Percentiles rank a stretch among this genome's conserved stretches.
These are phyloP conservation scores for Scleroderma bovista DNA, from an alignment of 768 basidiomycete species.

Conservation along the genomic window DNA sequence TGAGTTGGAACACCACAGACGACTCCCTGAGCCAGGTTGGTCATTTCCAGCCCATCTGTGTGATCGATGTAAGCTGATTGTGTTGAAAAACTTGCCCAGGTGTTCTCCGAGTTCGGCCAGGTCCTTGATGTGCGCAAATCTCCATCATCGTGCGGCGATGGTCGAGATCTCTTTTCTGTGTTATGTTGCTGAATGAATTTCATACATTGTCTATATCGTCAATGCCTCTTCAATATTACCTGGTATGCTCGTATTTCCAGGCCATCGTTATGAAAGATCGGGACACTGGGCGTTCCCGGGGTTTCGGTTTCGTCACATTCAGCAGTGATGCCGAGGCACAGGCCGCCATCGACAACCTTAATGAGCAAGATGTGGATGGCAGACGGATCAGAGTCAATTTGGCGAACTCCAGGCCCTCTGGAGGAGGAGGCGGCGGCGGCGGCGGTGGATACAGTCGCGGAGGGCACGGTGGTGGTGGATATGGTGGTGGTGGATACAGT, in stretches of 20 bases:
- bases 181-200: constrained; percentile 23
- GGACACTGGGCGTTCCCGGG: constrained; percentile 53
- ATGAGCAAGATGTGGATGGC: constrained; percentile 52
- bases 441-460: constrained; percentile 12
- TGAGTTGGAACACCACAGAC: constrained; percentile 31
- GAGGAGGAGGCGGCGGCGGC: constrained; percentile 23
- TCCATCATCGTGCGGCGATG: constrained; percentile 27
- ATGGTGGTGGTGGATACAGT: constrained; percentile 11
- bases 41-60: background rate
- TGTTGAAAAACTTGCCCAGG: constrained; percentile 20
- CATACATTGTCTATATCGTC: constrained; percentile 15
- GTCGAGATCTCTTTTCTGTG: constrained; percentile 19
- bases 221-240: background rate
- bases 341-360: constrained; percentile 37
- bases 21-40: constrained; percentile 20
- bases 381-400: constrained; percentile 49
- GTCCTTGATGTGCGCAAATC: constrained; percentile 46
- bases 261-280: constrained; percentile 42
- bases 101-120: constrained; percentile 39
- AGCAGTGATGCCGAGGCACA: constrained; percentile 32
- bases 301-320: constrained; percentile 52
- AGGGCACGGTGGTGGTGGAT: constrained; percentile 10
- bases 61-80: constrained; percentile 1
- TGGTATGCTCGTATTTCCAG: constrained; percentile 8
- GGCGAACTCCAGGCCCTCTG: constrained; percentile 25